phyloP scores from a whole-genome alignment of 176 grass and related monocot genomes.

The bread wheat (Triticum aestivum) region IWGSC_CS_RefSeq_v2.1 NC_057801.1:775710476-775710975 shows the following conservation, averaged over 20 bases:
- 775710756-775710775: conserved; percentile 13
- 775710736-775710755: conserved; percentile 50
- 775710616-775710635: conserved; percentile 78
- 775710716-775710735: conserved; percentile 44
- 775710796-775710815: not conserved
- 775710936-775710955: conserved; percentile 45
- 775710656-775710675: conserved; percentile 61
- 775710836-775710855: conserved; percentile 9
- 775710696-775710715: conserved; percentile 45
- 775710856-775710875: not conserved
- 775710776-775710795: not conserved
- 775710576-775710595: conserved; percentile 42
- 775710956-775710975: conserved; percentile 2
- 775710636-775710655: conserved; percentile 63
- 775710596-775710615: conserved; percentile 99
- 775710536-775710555: conserved; percentile 4
- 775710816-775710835: not conserved
- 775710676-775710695: conserved; percentile 40
- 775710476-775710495: conserved; percentile 29
- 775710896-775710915: not conserved
- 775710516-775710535: conserved; percentile 23
- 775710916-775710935: conserved; percentile 49
- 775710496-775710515: not conserved
- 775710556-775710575: conserved; percentile 8
- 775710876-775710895: not conserved